phyloP scores from a whole-genome alignment of 352 stramenopile species.

The Phytopythium litorale region DNA sequence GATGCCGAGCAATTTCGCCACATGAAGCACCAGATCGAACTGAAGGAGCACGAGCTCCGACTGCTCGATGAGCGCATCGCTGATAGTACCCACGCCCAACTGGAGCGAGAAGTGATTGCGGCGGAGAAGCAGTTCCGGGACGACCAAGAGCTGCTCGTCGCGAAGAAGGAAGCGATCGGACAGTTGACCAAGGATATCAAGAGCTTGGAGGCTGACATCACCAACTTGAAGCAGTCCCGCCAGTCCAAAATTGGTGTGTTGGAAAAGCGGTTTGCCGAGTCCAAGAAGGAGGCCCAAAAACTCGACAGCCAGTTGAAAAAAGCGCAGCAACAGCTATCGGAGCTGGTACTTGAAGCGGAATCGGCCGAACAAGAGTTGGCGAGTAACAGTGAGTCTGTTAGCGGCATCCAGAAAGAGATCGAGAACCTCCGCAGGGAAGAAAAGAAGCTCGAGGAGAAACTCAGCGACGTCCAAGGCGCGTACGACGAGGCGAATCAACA shows the following conservation, averaged over 20 bases:
- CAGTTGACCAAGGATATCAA: constrained; percentile 76
- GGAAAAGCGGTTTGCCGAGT: constrained; percentile 67
- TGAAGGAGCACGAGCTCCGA: constrained; percentile 80
- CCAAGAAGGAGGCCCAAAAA: constrained; percentile 74
- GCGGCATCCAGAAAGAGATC: constrained; percentile 57
- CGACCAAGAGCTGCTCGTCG: constrained; percentile 54
- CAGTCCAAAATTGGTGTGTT: constrained; percentile 78
- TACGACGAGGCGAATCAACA: constrained; percentile 59
- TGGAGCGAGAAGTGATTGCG: constrained; percentile 66
- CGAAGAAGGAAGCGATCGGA: constrained; percentile 64
- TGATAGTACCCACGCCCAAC: constrained; percentile 70
- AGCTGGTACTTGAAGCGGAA: constrained; percentile 71
- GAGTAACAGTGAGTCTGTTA: constrained; percentile 46
- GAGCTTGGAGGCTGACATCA: constrained; percentile 73
- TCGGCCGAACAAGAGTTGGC: constrained; percentile 65
- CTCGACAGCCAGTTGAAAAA: constrained; percentile 54
- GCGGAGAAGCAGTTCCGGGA: constrained; percentile 72
- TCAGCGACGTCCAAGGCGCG: constrained; percentile 56
- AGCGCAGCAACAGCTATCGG: constrained; percentile 64
- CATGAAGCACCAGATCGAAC: constrained; percentile 70
- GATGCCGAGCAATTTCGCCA: constrained; percentile 72
- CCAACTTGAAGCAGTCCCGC: constrained; percentile 76
- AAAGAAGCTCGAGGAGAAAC: constrained; percentile 66
- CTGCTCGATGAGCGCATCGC: constrained; percentile 80
- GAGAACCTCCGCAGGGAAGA: constrained; percentile 55